phyloP scores from a whole-genome alignment of 306 rosid genomes.

The Biancaea sappan region DNA sequence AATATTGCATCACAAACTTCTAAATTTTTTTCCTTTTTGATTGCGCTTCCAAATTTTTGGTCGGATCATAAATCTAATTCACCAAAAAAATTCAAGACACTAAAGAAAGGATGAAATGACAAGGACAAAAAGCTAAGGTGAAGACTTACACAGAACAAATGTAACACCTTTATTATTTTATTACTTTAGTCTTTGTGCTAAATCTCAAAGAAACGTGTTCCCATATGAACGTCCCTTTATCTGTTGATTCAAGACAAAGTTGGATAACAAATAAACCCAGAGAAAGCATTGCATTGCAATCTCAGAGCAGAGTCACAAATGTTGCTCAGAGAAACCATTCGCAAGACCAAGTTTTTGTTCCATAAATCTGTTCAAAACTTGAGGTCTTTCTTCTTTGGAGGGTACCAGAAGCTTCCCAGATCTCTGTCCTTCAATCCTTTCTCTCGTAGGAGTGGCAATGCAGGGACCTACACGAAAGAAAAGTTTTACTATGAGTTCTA shows the following conservation, averaged over 20 bases:
- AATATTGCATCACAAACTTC: too few relatives aligned
- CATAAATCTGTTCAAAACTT: conserved; percentile 54
- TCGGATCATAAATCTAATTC: too few relatives aligned
- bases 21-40: too few relatives aligned
- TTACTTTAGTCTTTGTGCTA: conserved; percentile 43
- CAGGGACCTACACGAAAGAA: conserved; percentile 46
- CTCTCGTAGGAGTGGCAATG: conserved; percentile 49
- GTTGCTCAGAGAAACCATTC: conserved; percentile 64
- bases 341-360: conserved; percentile 50
- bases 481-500: conserved; percentile 62
- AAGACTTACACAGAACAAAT: conserved; percentile 28
- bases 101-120: conserved; percentile 26
- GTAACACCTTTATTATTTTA: conserved; percentile 23
- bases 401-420: conserved; percentile 69
- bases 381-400: conserved; percentile 57
- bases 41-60: too few relatives aligned
- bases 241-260: conserved; percentile 38
- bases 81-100: too few relatives aligned
- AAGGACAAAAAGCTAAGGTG: conserved; percentile 32
- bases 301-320: conserved; percentile 49
- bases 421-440: conserved; percentile 56
- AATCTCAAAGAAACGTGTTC: conserved; percentile 40
- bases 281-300: conserved; percentile 31
- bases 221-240: conserved; percentile 37
- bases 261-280: conserved; percentile 39